A percentile compares a stretch with the other conserved stretches of the same genome.
Conservation (phyloP, 208 protist species). For the Balamuthia mandrillaris region DNA sequence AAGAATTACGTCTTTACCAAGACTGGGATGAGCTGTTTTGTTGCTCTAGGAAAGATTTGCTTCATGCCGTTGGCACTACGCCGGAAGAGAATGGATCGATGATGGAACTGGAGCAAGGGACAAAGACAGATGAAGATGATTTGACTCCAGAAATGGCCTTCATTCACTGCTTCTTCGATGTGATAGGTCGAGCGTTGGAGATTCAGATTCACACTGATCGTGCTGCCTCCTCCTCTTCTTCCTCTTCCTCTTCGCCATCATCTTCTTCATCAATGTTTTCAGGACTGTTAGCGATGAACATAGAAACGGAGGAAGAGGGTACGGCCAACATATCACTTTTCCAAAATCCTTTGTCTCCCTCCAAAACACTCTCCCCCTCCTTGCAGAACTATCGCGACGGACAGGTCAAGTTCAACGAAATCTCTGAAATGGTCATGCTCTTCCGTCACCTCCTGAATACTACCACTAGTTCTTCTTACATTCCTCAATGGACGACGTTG, state of each 20-base stretch:
- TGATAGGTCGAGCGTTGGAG: too few species aligned
- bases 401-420: neutral
- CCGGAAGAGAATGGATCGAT: too few species aligned
- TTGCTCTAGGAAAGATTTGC: too few species aligned
- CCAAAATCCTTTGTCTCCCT: neutral
- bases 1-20: neutral
- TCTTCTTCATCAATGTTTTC: neutral
- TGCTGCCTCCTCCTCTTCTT: neutral
- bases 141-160: neutral
- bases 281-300: neutral
- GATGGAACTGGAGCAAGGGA: too few species aligned
- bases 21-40: neutral
- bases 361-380: too few species aligned
- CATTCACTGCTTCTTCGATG: neutral
- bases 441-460: neutral
- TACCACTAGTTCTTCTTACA: neutral
- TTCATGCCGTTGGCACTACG: too few species aligned
- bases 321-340: neutral
- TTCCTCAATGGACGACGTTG: neutral
- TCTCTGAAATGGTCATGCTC: neutral
- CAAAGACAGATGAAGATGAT: neutral
- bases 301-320: neutral
- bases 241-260: neutral
- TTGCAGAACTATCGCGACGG: neutral
- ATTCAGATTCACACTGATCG: neutral